These are phyloP conservation scores for Penicilliopsis zonata DNA, from an alignment of 495 filamentous ascomycete genomes.

Conservation along the genomic window DNA sequence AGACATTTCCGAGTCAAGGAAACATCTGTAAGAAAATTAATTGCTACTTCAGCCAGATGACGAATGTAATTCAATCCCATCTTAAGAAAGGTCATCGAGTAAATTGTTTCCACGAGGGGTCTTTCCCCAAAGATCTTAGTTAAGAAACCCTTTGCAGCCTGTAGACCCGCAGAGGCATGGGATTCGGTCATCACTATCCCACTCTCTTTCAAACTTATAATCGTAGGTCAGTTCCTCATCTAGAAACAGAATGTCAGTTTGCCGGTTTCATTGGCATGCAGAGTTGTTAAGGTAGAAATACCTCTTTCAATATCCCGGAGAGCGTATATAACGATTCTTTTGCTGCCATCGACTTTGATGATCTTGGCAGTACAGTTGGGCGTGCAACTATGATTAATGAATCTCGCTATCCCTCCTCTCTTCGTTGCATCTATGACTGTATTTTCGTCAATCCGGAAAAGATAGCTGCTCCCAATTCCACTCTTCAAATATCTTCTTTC, in stretches of 20 bases:
- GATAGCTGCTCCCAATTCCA: slow-evolving; percentile 92
- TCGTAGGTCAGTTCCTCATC: slow-evolving; percentile 99
- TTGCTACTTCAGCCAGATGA: too few species aligned
- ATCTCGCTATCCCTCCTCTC: slow-evolving; percentile 91
- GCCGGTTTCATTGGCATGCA: neutral
- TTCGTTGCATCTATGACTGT: slow-evolving; percentile 98
- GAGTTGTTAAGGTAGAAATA: slow-evolving; percentile 36
- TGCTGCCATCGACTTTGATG: slow-evolving; percentile 98
- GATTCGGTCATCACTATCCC: slow-evolving; percentile 87
- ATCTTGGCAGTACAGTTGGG: slow-evolving; percentile 99
- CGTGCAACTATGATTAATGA: slow-evolving; percentile 98
- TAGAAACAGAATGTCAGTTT: slow-evolving; percentile 39
- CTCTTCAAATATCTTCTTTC: slow-evolving; percentile 88
- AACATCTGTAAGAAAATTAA: too few species aligned
- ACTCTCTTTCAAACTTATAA: slow-evolving; percentile 98
- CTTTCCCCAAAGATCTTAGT: slow-evolving; percentile 53
- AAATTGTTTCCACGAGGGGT: too few species aligned
- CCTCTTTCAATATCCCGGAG: slow-evolving; percentile 87
- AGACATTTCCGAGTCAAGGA: too few species aligned
- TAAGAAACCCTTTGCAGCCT: slow-evolving; percentile 97
- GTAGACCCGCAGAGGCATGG: slow-evolving; percentile 93
- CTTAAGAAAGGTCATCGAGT: slow-evolving; percentile 3
- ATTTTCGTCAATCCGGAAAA: slow-evolving; percentile 97
- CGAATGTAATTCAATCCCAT: slow-evolving; percentile 1
- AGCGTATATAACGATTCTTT: slow-evolving; percentile 97